Conservation (phyloP, 768 basidiomycete species). For the Chlorophyllum brunneum region DNA sequence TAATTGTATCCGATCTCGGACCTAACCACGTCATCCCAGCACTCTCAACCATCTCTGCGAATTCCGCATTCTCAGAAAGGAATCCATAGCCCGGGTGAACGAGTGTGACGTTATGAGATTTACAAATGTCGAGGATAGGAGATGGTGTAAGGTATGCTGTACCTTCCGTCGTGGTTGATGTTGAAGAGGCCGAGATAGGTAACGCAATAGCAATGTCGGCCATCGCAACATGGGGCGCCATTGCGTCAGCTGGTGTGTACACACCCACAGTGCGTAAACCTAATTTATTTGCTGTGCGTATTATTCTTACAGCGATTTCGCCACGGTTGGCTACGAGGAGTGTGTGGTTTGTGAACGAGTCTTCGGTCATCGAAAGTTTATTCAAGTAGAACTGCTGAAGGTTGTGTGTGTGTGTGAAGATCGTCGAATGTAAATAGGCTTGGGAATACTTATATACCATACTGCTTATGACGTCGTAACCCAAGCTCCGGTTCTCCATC, state of each 20-base stretch:
- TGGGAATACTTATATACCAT: too few relatives aligned
- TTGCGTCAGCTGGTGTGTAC: constrained; percentile 55
- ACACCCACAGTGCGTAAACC: constrained; percentile 53
- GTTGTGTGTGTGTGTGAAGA: too few relatives aligned
- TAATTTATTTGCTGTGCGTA: constrained; percentile 50
- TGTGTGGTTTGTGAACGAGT: too few relatives aligned
- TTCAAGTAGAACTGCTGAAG: too few relatives aligned
- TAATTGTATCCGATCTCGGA: constrained; percentile 46
- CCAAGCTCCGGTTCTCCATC: too few relatives aligned
- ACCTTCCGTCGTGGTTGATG: constrained; percentile 30
- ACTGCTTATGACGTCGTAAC: too few relatives aligned
- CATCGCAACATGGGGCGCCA: constrained; percentile 52
- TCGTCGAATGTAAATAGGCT: too few relatives aligned
- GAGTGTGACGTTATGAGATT: constrained; percentile 38
- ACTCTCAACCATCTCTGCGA: constrained; percentile 41
- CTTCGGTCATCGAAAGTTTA: too few relatives aligned
- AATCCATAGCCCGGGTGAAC: constrained; percentile 67
- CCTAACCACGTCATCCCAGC: constrained; percentile 58
- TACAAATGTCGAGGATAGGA: constrained; percentile 40
- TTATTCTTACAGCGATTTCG: constrained; percentile 65
- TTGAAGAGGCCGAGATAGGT: constrained; percentile 23
- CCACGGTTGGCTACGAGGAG: constrained; percentile 69
- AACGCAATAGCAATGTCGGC: constrained; percentile 43
- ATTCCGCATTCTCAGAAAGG: constrained; percentile 58
- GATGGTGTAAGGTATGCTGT: constrained; percentile 37